Evolutionary conservation across 2,329 filamentous ascomycete genomes (phyloP), one percentile per base, ranked within the genome.

Genomic region (Dothistroma pini): DNA sequence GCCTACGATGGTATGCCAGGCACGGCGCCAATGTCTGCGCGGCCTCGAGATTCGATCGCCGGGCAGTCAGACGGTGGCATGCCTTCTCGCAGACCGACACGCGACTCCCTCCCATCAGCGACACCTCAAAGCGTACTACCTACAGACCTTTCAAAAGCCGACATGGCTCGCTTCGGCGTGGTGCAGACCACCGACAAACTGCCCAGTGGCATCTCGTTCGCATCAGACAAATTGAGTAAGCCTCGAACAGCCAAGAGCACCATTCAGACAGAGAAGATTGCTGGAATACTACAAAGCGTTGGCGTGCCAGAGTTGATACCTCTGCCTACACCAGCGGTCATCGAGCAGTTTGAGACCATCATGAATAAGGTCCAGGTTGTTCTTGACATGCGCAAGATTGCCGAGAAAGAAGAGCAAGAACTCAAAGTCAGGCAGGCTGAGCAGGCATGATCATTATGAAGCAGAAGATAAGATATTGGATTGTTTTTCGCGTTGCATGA

Each of bases 131-230:
- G 41, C 80, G 58, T 86, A 14, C 61, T 69, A 6, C 68, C 70
- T 4, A 56, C 61, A 41, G 87, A 71, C 86, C 88, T 75, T 86
- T 97, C 66, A 86, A 86, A 4, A 82, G 88, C 52, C 85, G 89
- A 67, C 89, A 96, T 76, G 88, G 93, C 77, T 76, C 84, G 65
- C 83, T 97, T 93, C 71, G 95, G 93, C 64, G 89, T 99, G 10
- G 86, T 68, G 10, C 67, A 60, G 29, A 61, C 90, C 66, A 89
- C 93, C 72, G 93, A 97, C 59, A 89, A 93, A 31, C 83, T 97
- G 44, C 87, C 89, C 1, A 89, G 88, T 9, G 93, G 95, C 7
- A 90, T 96, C 38, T 89, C 90, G 14, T 97, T 97, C 82, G 90
- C 93, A 12, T 91, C 91, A 31, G 90, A 93, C 69, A 88, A 86